Conservation (phyloP, 805 yeast genomes). For the Phaffomyces thermotolerans region DNA sequence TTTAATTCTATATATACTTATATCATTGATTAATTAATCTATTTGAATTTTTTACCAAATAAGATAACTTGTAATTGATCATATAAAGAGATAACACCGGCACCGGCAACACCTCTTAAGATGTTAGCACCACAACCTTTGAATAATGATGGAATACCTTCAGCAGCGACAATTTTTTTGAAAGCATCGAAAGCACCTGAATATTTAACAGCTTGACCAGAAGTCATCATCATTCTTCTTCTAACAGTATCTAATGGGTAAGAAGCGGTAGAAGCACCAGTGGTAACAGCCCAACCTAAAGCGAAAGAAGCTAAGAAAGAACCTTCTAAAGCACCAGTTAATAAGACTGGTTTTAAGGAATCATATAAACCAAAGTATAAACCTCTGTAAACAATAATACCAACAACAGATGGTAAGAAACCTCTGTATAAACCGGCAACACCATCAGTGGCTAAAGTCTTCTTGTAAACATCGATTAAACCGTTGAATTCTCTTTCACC, state of each 20-base stretch:
- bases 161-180: slow-evolving; percentile 88
- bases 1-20: slow-evolving; percentile 5
- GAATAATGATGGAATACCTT: slow-evolving; percentile 90
- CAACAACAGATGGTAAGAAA: slow-evolving; percentile 96
- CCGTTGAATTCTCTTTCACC: slow-evolving; percentile 98
- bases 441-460: slow-evolving; percentile 94
- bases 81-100: slow-evolving; percentile 97
- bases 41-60: slow-evolving; percentile 93
- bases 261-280: slow-evolving; percentile 97
- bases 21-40: slow-evolving; percentile 4
- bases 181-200: slow-evolving; percentile 92
- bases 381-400: slow-evolving; percentile 99
- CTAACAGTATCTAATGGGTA: slow-evolving; percentile 99
- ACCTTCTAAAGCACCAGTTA: slow-evolving; percentile 92
- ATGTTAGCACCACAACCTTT: slow-evolving; percentile 99
- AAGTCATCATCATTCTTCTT: slow-evolving; percentile 99
- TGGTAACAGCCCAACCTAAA: slow-evolving; percentile 96
- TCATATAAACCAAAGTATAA: slow-evolving; percentile 96
- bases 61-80: slow-evolving; percentile 93
- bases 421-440: slow-evolving; percentile 98
- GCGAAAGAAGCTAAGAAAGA: slow-evolving; percentile 92
- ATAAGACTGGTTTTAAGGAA: slow-evolving; percentile 90
- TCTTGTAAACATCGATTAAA: slow-evolving; percentile 91
- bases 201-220: slow-evolving; percentile 97
- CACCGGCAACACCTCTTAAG: slow-evolving; percentile 99